These are phyloP conservation scores for Cryptococcus sp. DNA, from an alignment of 1,284 basidiomycete genomes.

Conservation along the genomic window DNA sequence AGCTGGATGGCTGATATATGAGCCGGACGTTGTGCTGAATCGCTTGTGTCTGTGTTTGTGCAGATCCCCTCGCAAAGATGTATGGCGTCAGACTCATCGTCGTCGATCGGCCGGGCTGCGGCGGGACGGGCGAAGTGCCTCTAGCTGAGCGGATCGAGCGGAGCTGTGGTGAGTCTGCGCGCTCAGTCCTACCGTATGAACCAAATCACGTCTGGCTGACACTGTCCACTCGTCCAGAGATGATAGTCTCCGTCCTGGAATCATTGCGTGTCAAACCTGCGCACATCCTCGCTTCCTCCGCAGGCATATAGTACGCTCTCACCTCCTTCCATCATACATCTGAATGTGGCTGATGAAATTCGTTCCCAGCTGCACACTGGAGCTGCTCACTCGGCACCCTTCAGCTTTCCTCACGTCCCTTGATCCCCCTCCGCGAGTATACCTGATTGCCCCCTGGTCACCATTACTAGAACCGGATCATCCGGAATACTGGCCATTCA, in stretches of 20 bases:
- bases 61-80: slow-evolving; percentile 42
- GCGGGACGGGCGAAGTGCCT: slow-evolving; percentile 40
- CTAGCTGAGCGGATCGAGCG: slow-evolving; percentile 37
- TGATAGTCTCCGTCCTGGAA: slow-evolving; percentile 46
- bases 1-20: not conserved
- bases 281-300: slow-evolving; percentile 43
- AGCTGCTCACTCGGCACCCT: slow-evolving; percentile 37
- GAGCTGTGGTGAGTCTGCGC: slow-evolving; percentile 38
- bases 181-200: too few relatives aligned
- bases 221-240: slow-evolving; percentile 24
- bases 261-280: slow-evolving; percentile 37
- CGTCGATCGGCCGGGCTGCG: slow-evolving; percentile 47
- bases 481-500: slow-evolving; percentile 42
- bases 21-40: not conserved
- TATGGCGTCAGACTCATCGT: slow-evolving; percentile 46
- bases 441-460: slow-evolving; percentile 48
- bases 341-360: not conserved
- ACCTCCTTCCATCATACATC: not conserved
- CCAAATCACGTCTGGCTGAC: not conserved
- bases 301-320: slow-evolving; percentile 46
- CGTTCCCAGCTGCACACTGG: slow-evolving; percentile 37
- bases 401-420: slow-evolving; percentile 29
- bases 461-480: slow-evolving; percentile 38
- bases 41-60: not conserved
- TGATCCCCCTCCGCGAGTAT: slow-evolving; percentile 36